Evolutionary conservation across 352 stramenopile species (phyloP), one percentile per base, ranked within the genome.

Genomic region (Globisporangium carolinianum): DNA sequence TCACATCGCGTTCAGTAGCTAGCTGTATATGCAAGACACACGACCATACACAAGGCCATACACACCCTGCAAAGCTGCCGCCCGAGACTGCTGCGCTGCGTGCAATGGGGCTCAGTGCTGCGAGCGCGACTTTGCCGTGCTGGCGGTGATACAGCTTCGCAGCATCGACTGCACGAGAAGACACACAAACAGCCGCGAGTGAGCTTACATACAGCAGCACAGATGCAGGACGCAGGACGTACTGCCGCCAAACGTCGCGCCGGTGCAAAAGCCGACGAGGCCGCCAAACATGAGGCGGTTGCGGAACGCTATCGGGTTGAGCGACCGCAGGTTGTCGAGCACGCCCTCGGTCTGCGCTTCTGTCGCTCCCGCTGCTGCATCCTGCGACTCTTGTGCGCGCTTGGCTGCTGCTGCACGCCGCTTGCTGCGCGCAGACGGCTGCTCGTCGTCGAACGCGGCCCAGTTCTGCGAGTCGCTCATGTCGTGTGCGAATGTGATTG

Each of bases 231-330:
- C 43, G 17, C 38, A 35, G 41, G 45, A 32, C 51, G 36, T 70
- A 89, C 79, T 89, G 54, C 71, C 69, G 47, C 83, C 83, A 57
- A 92, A 92, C 0, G 76, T 90, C 36, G 79, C 79, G 60, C 83
- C 83, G 0, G 79, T 92, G 59, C 79, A 82, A 51, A 89, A 88
- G 54, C 83, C 83, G 36, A 92, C 83, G 52, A 92, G 70, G 9
- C 76, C 81, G 53, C 83, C 83, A 52, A 92, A 90, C 53, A 92
- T 69, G 18, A 92, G 68, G 7, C 79, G 78, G 58, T 92, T 88
- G 56, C 79, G 82, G 60, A 91, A 39, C 36, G 71, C 70, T 6
- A 71, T 63, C 61, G 86, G 59, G 38, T 79, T 65, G 49, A 72
- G 60, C 8, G 77, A 55, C 55, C 73, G 68, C 12, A 69, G 24